phyloP scores from a whole-genome alignment of 495 filamentous ascomycete species.

The Neurospora tetraspora region DNA sequence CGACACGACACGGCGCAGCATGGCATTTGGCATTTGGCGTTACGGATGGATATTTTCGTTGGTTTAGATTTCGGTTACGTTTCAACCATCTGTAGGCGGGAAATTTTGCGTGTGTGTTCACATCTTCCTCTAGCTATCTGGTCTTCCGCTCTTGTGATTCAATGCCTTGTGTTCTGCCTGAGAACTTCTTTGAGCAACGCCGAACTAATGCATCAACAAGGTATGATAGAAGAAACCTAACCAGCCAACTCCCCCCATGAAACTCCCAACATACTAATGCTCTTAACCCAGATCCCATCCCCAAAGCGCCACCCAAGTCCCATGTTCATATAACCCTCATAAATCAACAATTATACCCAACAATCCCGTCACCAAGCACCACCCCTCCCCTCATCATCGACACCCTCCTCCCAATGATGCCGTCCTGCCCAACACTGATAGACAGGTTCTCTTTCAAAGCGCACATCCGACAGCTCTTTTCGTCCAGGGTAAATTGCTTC shows the following conservation, averaged over 20 bases:
- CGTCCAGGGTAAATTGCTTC: conserved; percentile 18
- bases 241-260: not conserved
- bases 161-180: not conserved
- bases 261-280: not conserved
- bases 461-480: not conserved
- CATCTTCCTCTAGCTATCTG: not conserved
- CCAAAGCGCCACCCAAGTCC: not conserved
- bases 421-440: conserved; percentile 30
- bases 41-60: not conserved
- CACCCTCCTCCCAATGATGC: conserved; percentile 38
- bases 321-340: not conserved
- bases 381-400: conserved; percentile 23
- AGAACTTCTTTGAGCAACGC: not conserved
- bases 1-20: not conserved
- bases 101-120: not conserved
- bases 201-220: not conserved
- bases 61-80: not conserved
- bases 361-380: conserved; percentile 34
- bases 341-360: conserved; percentile 30
- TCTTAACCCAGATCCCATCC: not conserved
- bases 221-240: not conserved
- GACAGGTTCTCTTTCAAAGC: conserved; percentile 24
- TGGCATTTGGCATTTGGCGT: not conserved
- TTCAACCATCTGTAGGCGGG: not conserved
- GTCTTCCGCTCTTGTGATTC: not conserved